phyloP scores from a whole-genome alignment of 2,329 filamentous ascomycete species.

The Calycina marina region DNA sequence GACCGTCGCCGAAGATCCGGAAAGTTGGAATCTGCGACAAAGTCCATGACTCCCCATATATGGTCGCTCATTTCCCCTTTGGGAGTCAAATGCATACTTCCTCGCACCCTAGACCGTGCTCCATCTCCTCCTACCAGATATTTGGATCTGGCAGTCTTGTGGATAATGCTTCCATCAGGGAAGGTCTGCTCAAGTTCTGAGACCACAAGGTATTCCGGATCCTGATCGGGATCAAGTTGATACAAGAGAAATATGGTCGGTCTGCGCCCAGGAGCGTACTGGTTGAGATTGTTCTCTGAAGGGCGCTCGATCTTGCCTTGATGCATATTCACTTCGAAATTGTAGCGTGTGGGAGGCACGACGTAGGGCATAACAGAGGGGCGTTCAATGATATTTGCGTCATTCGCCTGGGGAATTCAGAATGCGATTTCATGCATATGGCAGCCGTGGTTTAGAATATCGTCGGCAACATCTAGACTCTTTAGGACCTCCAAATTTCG shows the following conservation, averaged over 20 bases:
- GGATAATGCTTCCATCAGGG: constrained; percentile 29
- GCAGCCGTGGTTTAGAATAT: constrained; percentile 38
- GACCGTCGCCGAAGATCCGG: constrained; percentile 44
- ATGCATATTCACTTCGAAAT: constrained; percentile 30
- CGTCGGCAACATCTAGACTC: constrained; percentile 38
- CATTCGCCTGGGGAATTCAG: constrained; percentile 31
- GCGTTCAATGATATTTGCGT: constrained; percentile 29
- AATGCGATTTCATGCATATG: constrained; percentile 41
- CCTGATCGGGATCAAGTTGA: constrained; percentile 24
- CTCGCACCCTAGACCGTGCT: constrained; percentile 36
- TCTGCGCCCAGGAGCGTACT: constrained; percentile 27
- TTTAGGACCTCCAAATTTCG: constrained; percentile 47
- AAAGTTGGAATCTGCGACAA: constrained; percentile 24
- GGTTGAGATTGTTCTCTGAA: constrained; percentile 26
- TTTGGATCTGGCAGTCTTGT: constrained; percentile 39
- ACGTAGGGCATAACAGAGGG: constrained; percentile 27
- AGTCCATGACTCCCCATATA: constrained; percentile 42
- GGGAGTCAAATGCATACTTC: constrained; percentile 37
- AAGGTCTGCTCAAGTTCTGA: constrained; percentile 5
- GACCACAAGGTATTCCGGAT: constrained; percentile 25
- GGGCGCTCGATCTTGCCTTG: constrained; percentile 31
- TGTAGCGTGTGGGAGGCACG: constrained; percentile 22
- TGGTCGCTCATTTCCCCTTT: constrained; percentile 40
- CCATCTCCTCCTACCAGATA: constrained; percentile 48
- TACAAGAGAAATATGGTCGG: constrained; percentile 35